Base-by-base conservation (phyloP, 2,329 filamentous ascomycete genomes). In the Teratosphaeria gauchensis region DNA sequence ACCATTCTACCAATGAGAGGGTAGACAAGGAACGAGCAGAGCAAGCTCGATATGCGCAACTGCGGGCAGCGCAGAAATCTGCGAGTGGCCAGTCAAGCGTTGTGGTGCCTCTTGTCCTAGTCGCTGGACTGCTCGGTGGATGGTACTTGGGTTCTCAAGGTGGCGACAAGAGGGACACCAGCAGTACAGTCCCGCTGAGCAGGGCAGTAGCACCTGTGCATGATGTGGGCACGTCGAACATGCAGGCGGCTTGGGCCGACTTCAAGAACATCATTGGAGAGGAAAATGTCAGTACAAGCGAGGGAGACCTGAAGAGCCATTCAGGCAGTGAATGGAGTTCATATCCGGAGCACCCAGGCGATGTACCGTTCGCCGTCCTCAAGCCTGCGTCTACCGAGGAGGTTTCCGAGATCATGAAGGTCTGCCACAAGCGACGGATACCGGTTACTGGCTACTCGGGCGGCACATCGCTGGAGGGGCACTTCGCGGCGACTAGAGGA, bases 391-490 rank as follows among this genome's bases (percentile, higher is more conserved):
- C 80, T 38, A 96, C 92, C 0, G 87, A 92, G 63, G 87, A 96
- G 66, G 90, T 95, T 8, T 87, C 88, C n/a, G 78, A 81, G 62
- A 84, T 96, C 60, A 92, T 95, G 86, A 92, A 92, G 76, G 77
- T 96, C 58, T 96, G 92, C 76, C 89, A 95, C 72, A 74, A 78
- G 68, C 80, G 92, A 48, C 80, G 81, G 58, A 94, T 96, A 62
- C 92, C 92, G 4, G 90, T 96, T 28, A 92, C 89, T 3, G 87
- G 86, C 2, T 95, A 91, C 75, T 90, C 87, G 59, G 92, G 92
- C 51, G 92, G 92, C 35, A 96, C 92, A 7, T 92, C 88, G 68
- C 78, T 96, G 33, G 92, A 96, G 74, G 92, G 92, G 1, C 90
- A 96, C 73, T 95, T 89, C 73, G 85, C 90, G 1, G 84, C 90